These are phyloP conservation scores for Psophocarpus tetragonolobus DNA, from an alignment of 306 rosid genomes.

Conservation along the genomic window DNA sequence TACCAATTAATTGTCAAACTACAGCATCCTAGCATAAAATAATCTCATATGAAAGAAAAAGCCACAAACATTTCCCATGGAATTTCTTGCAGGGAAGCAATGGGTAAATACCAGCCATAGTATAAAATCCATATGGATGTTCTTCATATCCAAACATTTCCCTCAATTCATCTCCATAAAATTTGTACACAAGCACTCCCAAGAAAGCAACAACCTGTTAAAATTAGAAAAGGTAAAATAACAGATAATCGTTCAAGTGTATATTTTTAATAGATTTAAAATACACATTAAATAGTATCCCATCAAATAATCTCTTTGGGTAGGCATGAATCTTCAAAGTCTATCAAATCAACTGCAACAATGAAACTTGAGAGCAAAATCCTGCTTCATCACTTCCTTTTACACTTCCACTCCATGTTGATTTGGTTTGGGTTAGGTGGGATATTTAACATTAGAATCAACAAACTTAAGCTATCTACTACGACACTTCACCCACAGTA, in stretches of 20 bases:
- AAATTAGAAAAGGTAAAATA: constrained; percentile 35
- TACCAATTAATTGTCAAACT: constrained; percentile 7
- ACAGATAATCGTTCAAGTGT: constrained; percentile 26
- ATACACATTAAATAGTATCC: constrained; percentile 18
- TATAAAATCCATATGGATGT: constrained; percentile 96
- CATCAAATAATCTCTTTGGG: constrained; percentile 23
- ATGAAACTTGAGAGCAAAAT: background rate
- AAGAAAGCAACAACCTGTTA: constrained; percentile 90
- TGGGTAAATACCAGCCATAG: constrained; percentile 87
- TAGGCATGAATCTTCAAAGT: constrained; percentile 23
- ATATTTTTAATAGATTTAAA: constrained; percentile 9
- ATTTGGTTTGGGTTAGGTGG: background rate
- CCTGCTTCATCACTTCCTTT: constrained; percentile 5
- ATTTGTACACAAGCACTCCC: constrained; percentile 92
- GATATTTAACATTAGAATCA: background rate
- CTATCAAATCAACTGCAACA: constrained; percentile 2
- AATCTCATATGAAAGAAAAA: constrained; percentile 13
- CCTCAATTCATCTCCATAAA: constrained; percentile 91
- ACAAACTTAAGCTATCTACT: background rate
- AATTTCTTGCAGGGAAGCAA: constrained; percentile 13
- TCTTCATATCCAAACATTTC: constrained; percentile 99
- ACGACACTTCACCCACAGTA: constrained; percentile 22
- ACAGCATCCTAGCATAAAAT: constrained; percentile 14
- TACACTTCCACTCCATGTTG: background rate
- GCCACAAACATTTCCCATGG: constrained; percentile 21